phyloP scores from a whole-genome alignment of 148 eudicot genomes.

The Simmondsia chinensis region DNA sequence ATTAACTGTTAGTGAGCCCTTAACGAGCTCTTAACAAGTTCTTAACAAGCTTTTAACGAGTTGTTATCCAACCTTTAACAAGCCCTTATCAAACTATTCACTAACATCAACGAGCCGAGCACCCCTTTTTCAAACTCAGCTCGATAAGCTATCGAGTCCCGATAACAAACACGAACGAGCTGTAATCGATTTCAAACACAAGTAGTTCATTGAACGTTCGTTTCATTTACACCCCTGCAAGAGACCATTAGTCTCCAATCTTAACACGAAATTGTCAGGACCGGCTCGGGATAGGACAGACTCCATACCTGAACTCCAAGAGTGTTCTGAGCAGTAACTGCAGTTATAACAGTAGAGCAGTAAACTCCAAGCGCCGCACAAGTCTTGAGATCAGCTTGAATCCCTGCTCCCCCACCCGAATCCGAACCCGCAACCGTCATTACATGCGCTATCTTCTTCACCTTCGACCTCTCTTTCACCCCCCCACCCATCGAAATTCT shows the following conservation, averaged over 20 bases:
- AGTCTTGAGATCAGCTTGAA: conserved; percentile 86
- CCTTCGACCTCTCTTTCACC: not conserved
- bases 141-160: too few species aligned
- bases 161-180: too few species aligned
- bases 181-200: too few species aligned
- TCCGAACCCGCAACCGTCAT: conserved; percentile 91
- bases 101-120: too few species aligned
- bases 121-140: too few species aligned
- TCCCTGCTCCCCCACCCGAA: conserved; percentile 92
- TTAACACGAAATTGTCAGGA: not conserved
- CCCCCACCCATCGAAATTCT: conserved; percentile 8
- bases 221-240: too few species aligned
- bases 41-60: too few species aligned
- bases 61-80: too few species aligned
- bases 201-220: too few species aligned
- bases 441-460: conserved; percentile 56
- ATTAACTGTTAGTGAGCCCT: too few species aligned
- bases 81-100: too few species aligned
- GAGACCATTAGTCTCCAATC: not conserved
- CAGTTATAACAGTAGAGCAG: conserved; percentile 89
- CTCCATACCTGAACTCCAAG: conserved; percentile 79
- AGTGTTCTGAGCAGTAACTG: conserved; percentile 91
- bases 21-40: too few species aligned
- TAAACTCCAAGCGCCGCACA: conserved; percentile 87
- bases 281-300: not conserved